Conservation (phyloP, 2,329 filamentous ascomycete genomes). For the Ascochyta fabae region DNA sequence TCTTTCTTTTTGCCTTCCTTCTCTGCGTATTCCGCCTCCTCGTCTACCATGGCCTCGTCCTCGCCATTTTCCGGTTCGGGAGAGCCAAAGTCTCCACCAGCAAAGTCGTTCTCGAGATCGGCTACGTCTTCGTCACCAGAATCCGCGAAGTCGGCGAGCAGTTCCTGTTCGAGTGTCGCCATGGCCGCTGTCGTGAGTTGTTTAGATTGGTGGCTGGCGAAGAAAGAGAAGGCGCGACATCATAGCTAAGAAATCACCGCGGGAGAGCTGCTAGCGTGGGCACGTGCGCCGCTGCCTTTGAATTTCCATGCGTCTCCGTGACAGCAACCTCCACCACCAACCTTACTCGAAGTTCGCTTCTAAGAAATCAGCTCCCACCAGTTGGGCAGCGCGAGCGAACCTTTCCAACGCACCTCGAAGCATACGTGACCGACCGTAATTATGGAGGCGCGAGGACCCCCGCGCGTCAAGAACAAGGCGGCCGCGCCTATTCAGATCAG, state of each 20-base stretch:
- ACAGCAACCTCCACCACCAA: background rate
- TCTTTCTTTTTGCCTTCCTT: constrained; percentile 68
- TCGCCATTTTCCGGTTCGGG: constrained; percentile 59
- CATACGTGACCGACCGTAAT: constrained; percentile 36
- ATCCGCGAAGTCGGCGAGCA: constrained; percentile 90
- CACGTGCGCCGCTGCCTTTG: constrained; percentile 15
- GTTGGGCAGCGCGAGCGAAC: constrained; percentile 4
- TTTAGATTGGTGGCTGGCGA: constrained; percentile 3
- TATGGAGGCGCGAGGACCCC: constrained; percentile 93
- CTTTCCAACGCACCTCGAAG: background rate
- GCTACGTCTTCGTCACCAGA: constrained; percentile 66
- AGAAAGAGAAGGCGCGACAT: constrained; percentile 12
- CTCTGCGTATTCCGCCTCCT: constrained; percentile 63
- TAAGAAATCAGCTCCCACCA: constrained; percentile 5
- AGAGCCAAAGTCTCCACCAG: constrained; percentile 38
- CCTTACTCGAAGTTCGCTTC: background rate
- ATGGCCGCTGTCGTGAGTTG: constrained; percentile 49
- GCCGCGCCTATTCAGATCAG: constrained; percentile 84
- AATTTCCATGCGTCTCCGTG: constrained; percentile 8
- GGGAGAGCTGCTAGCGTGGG: constrained; percentile 16
- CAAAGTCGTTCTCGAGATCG: constrained; percentile 46
- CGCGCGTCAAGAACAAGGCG: constrained; percentile 98
- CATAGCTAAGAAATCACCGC: constrained; percentile 19
- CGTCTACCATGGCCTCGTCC: constrained; percentile 66
- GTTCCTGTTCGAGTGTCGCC: constrained; percentile 91